Base-by-base conservation (phyloP, 2,329 filamentous ascomycete species). In the Phialophora verrucosa region DNA sequence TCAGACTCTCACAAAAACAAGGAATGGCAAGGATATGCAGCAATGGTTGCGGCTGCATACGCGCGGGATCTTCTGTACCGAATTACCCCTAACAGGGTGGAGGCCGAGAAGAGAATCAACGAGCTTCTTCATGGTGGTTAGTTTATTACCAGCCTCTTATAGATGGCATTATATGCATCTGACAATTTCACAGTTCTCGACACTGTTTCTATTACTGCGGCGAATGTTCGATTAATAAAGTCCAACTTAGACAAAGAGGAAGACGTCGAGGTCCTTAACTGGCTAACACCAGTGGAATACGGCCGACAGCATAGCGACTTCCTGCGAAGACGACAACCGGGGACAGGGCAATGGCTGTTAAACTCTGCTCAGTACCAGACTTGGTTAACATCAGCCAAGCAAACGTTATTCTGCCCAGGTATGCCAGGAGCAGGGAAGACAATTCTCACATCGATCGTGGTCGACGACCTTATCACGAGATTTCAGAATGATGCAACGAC, bases 401-500 rank as follows among this genome's bases (percentile, higher is more conserved):
- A 76, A 23, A 81, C 74, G 0, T 67, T 85, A 0, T 83, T 82
- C 66, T 85, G 81, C 62, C 77, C 77, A 2, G 82, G 83, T 0
- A 82, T 83, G 12, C 82, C 82, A 0, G 82, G 83, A 3, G 79
- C 81, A 0, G 82, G 83, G 0, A 85, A 85, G 71, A 84, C 82
- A 0, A 81, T 83, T 4, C 60, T 82, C 0, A 72, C 80, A 0
- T 77, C 82, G 0, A 77, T 79, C 8, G 76, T 81, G 0, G 69
- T 85, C 0, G 75, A 84, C 2, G 11, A 83, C 25, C 73, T 85
- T 1, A 23, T 29, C 1, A 42, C 11, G 0, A 49, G 35, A 2
- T 78, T 74, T 53, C 5, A 64, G 0, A 64, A 71, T 1, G 69
- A 76, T 17, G 0, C 6, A 0, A 62, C 38, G 1, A 51, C 79